Evolutionary conservation across 768 basidiomycete genomes (phyloP).

Genomic region (Mycena sanguinolenta): DNA sequence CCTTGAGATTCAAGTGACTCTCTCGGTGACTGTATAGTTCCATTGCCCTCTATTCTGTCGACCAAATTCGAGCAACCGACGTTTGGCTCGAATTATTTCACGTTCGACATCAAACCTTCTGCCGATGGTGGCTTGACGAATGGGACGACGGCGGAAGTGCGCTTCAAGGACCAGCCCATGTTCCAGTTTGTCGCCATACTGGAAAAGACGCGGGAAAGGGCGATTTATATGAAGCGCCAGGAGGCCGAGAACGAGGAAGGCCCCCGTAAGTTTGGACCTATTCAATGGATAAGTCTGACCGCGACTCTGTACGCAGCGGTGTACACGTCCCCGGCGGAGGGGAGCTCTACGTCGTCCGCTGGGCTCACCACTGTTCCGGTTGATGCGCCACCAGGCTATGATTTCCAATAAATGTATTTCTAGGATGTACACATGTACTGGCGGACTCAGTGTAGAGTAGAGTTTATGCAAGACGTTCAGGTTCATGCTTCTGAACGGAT

Average conservation of each 20-base stretch:
- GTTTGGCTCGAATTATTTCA: slow-evolving; percentile 76
- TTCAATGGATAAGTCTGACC: slow-evolving; percentile 3
- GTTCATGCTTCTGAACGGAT: background rate
- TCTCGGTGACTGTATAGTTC: slow-evolving; percentile 50
- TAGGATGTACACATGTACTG: slow-evolving; percentile 8
- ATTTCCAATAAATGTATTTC: slow-evolving; percentile 45
- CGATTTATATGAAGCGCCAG: slow-evolving; percentile 81
- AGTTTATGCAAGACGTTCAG: background rate
- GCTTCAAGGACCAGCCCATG: slow-evolving; percentile 76
- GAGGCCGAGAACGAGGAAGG: slow-evolving; percentile 69
- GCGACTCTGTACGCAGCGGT: slow-evolving; percentile 48
- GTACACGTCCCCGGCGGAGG: slow-evolving; percentile 60
- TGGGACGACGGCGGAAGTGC: slow-evolving; percentile 76
- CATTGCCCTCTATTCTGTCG: slow-evolving; percentile 72
- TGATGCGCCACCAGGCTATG: slow-evolving; percentile 68
- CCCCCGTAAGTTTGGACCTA: slow-evolving; percentile 63
- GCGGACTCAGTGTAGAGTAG: slow-evolving; percentile 14
- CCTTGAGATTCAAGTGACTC: background rate
- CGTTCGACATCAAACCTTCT: slow-evolving; percentile 76
- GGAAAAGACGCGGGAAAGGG: slow-evolving; percentile 83
- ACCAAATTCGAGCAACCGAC: slow-evolving; percentile 84
- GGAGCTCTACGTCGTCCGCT: slow-evolving; percentile 54
- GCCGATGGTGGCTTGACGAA: slow-evolving; percentile 74
- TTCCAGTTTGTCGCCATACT: slow-evolving; percentile 80
- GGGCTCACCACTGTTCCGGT: slow-evolving; percentile 57